Base-by-base conservation (phyloP, 192 early-diverging fungal genomes). In the Linderina pennispora region DNA sequence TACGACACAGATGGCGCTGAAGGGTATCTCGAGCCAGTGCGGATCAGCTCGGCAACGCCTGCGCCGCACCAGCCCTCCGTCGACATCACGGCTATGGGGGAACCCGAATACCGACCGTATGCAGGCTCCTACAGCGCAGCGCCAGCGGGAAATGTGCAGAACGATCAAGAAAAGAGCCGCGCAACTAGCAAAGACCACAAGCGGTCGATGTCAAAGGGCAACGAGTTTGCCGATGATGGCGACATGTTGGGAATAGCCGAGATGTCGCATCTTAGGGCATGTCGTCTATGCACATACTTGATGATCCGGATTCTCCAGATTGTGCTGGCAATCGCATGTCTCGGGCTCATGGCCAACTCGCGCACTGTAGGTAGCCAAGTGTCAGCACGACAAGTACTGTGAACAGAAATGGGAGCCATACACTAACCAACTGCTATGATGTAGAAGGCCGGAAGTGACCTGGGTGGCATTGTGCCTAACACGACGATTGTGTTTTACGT, bases 41-140 rank as follows among this genome's bases (percentile, higher is more conserved):
- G n/a, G n/a, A n/a, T n/a, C n/a, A n/a, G n/a, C n/a, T n/a, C n/a
- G n/a, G n/a, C n/a, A n/a, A n/a, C n/a, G n/a, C n/a, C n/a, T n/a
- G n/a, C n/a, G n/a, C n/a, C n/a, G n/a, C n/a, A n/a, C n/a, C n/a
- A n/a, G 21, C 26, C 38, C 25, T 44, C 62, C 0, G 50, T 57
- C 26, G 58, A 61, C 37, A 61, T 69, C 4, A 50, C 65, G 5
- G 42, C 58, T 25, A 62, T 69, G 65, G 13, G 40, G 17, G 47
- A 48, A 36, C 48, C 43, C 10, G 43, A 36, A 19, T 38, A 52
- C 22, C 43, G 45, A 23, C 64, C 58, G 8, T 58, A 65, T 22
- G 63, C 50, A 0, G 50, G 59, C 2, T 40, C 66, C 5, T 69
- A 69, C 37, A 62, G 66, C 50, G 66, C 62, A 25, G 40, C 66